Evolutionary conservation across 306 rosid genomes (phyloP).

Genomic region (Prunus salicina): DNA sequence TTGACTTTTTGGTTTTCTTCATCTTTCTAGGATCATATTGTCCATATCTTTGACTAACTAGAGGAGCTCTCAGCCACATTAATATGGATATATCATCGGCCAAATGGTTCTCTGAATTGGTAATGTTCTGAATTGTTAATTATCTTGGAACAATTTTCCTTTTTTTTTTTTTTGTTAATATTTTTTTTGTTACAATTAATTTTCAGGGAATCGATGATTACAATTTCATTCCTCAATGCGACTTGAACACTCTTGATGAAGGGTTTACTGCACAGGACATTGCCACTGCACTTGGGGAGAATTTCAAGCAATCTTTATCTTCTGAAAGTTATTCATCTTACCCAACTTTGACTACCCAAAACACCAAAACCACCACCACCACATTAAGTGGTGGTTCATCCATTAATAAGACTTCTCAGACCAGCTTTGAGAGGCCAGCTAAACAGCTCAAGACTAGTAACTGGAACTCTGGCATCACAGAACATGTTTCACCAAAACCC

Average conservation of each 20-base stretch:
- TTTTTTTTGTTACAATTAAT: background rate
- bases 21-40: background rate
- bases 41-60: background rate
- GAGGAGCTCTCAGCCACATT: background rate
- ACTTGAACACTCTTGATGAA: slow-evolving; percentile 29
- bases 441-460: slow-evolving; percentile 22
- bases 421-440: slow-evolving; percentile 34
- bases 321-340: slow-evolving; percentile 40
- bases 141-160: too few relatives aligned
- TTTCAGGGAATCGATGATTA: slow-evolving; percentile 50
- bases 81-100: slow-evolving; percentile 36
- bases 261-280: slow-evolving; percentile 35
- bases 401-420: slow-evolving; percentile 23
- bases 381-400: slow-evolving; percentile 36
- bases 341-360: slow-evolving; percentile 21
- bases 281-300: slow-evolving; percentile 27
- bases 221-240: slow-evolving; percentile 28
- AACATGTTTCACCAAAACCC: slow-evolving; percentile 25
- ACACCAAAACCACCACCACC: slow-evolving; percentile 13
- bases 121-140: slow-evolving; percentile 13
- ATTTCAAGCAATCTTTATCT: slow-evolving; percentile 33
- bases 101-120: slow-evolving; percentile 59
- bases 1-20: background rate
- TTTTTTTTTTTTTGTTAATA: background rate
- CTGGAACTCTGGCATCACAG: slow-evolving; percentile 25